Evolutionary conservation across 495 filamentous ascomycete species (phyloP).

Genomic region (Aspergillus affinis): DNA sequence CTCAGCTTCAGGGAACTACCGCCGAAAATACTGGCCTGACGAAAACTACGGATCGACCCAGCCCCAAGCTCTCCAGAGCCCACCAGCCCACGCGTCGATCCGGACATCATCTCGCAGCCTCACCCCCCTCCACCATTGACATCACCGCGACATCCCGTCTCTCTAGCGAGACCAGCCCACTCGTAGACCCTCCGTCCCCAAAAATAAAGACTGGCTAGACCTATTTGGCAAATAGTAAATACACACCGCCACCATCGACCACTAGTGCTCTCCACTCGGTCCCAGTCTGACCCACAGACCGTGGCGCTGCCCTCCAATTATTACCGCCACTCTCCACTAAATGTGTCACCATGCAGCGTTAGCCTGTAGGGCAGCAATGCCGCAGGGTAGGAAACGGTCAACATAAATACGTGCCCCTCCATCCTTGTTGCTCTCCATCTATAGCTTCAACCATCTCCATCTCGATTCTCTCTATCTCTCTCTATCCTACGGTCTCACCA

Average conservation of each 20-base stretch:
- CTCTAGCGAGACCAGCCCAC: background rate
- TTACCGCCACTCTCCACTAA: background rate
- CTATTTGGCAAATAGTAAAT: background rate
- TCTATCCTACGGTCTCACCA: too few species aligned
- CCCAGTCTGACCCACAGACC: background rate
- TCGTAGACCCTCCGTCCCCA: too few species aligned
- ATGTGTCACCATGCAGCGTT: background rate
- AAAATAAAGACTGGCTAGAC: background rate
- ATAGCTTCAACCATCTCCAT: background rate
- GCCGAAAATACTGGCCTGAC: background rate
- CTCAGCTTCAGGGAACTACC: too few species aligned
- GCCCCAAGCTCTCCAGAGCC: too few species aligned
- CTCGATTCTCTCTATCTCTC: too few species aligned
- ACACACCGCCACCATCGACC: background rate
- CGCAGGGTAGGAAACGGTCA: background rate
- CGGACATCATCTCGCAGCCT: background rate
- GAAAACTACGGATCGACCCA: background rate
- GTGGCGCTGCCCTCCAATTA: background rate
- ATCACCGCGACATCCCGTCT: background rate
- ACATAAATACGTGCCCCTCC: background rate
- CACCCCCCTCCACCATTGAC: background rate
- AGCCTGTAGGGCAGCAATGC: background rate
- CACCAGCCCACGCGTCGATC: background rate
- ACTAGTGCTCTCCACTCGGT: background rate
- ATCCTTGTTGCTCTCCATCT: background rate